These are phyloP conservation scores for Aureobasidium namibiae DNA, from an alignment of 2,329 filamentous ascomycete species.

Conservation along the genomic window DNA sequence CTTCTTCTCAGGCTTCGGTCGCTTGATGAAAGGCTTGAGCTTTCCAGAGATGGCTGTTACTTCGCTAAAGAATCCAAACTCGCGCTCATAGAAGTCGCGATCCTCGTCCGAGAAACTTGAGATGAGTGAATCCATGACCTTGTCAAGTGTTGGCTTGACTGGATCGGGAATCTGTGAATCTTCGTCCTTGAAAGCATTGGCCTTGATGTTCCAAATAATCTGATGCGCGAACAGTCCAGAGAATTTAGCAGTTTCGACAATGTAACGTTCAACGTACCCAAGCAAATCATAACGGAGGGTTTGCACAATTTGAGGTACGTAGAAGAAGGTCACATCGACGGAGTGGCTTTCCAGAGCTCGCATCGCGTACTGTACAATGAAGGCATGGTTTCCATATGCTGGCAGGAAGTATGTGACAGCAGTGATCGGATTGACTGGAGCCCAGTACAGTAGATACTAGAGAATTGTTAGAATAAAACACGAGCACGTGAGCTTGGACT, in stretches of 20 bases:
- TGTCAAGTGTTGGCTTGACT: slow-evolving; percentile 88
- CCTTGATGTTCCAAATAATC: slow-evolving; percentile 99
- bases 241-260: slow-evolving; percentile 91
- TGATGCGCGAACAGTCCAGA: slow-evolving; percentile 99
- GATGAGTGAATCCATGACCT: slow-evolving; percentile 78
- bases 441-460: slow-evolving; percentile 82
- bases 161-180: slow-evolving; percentile 83
- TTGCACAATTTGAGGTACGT: slow-evolving; percentile 96
- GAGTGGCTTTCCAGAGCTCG: slow-evolving; percentile 86
- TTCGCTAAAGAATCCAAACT: slow-evolving; percentile 97
- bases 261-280: slow-evolving; percentile 93
- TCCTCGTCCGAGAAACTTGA: slow-evolving; percentile 72
- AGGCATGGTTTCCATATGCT: slow-evolving; percentile 82
- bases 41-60: slow-evolving; percentile 94
- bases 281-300: slow-evolving; percentile 84
- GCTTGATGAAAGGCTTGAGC: slow-evolving; percentile 85
- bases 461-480: neutral
- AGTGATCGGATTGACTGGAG: slow-evolving; percentile 82
- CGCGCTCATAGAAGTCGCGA: slow-evolving; percentile 79
- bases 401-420: slow-evolving; percentile 91
- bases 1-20: slow-evolving; percentile 91
- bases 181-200: slow-evolving; percentile 96
- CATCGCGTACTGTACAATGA: slow-evolving; percentile 94
- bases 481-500: neutral
- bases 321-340: slow-evolving; percentile 97